Base-by-base conservation (phyloP, 2,329 filamentous ascomycete species). In the Aureobasidium sp. region DNA sequence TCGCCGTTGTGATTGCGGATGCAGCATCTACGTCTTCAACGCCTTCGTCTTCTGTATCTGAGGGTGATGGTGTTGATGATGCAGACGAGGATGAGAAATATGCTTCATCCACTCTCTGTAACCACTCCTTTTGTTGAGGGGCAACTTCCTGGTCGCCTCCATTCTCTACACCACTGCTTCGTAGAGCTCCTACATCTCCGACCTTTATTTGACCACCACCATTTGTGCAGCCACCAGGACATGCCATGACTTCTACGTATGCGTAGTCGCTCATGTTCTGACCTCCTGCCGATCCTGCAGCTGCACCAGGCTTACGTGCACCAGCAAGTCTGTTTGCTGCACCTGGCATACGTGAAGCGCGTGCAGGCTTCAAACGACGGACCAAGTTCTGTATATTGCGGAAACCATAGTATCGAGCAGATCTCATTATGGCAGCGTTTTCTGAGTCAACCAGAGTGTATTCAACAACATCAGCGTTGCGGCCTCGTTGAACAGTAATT, bases 191-290 rank as follows among this genome's bases (percentile, higher is more conserved):
- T 7, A 89, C 84, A 72, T 97, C 94, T 59, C 91, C 89, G 30
- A 90, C 84, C 71, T 96, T 96, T 72, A 99, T 87, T 77, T 99
- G 94, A 0, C 94, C 94, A 41, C 94, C 94, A 2, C 94, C 94
- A 69, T 99, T 99, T 60, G 94, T 99, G 77, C 94, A 99, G 3
- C 94, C 94, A n/a, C 94, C 94, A 0, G 94, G 94, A 74, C 94
- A 99, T 14, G 94, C 94, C 94, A 99, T 99, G 62, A 99, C 94
- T 76, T 99, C 94, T 32, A 97, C 89, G 74, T 96, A 97, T n/a
- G 88, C 83, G 72, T 92, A 92, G 39, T 96, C 90, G 65, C 64
- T 68, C 64, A 47, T 66, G 64, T 16, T 69, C 42, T 69, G 70
- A 5, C 69, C 73, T 47, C 70, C 72, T 30, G 69, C 66, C 48